These are phyloP conservation scores for Escallonia herrerae DNA, from an alignment of 129 eudicot genomes.

Conservation along the genomic window DNA sequence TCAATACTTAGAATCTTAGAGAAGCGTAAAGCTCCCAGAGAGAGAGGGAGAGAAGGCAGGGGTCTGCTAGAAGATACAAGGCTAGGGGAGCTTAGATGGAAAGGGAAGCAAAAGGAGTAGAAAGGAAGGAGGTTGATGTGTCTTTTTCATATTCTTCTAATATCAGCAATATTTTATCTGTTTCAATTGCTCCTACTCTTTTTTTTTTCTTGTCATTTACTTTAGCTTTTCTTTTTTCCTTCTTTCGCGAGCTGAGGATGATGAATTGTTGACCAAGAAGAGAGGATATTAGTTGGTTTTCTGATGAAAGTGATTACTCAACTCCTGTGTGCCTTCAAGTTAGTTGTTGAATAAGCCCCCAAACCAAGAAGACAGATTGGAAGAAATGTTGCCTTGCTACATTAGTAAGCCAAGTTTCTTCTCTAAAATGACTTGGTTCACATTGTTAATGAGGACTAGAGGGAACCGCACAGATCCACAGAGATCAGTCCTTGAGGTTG, in stretches of 20 bases:
- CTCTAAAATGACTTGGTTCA: no score
- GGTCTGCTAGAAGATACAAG: constrained; percentile 19
- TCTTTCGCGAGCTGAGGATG: constrained; percentile 26
- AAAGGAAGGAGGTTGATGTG: constrained; percentile 33
- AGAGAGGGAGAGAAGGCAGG: constrained; percentile 8
- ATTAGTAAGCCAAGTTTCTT: no score
- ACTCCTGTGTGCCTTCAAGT: constrained; percentile 15
- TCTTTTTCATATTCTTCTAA: constrained; percentile 24
- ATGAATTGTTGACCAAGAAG: constrained; percentile 43
- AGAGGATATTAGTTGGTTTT: constrained; percentile 15
- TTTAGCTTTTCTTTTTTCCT: constrained; percentile 23
- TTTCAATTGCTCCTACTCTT: constrained; percentile 1
- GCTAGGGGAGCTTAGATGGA: constrained; percentile 34
- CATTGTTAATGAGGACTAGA: no score
- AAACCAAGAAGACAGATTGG: no score
- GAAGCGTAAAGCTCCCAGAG: neutral
- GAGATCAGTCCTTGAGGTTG: no score
- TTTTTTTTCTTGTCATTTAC: constrained; percentile 25
- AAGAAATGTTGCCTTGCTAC: no score
- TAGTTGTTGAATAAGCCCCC: constrained; percentile 33
- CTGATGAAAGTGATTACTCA: constrained; percentile 33
- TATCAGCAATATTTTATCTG: constrained; percentile 14
- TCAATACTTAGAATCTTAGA: no score
- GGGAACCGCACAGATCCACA: no score
- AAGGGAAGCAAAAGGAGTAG: constrained; percentile 37